Evolutionary conservation across 2,329 filamentous ascomycete genomes (phyloP), one percentile per base, ranked within the genome.

Genomic region (Ceratocystis huliohia): DNA sequence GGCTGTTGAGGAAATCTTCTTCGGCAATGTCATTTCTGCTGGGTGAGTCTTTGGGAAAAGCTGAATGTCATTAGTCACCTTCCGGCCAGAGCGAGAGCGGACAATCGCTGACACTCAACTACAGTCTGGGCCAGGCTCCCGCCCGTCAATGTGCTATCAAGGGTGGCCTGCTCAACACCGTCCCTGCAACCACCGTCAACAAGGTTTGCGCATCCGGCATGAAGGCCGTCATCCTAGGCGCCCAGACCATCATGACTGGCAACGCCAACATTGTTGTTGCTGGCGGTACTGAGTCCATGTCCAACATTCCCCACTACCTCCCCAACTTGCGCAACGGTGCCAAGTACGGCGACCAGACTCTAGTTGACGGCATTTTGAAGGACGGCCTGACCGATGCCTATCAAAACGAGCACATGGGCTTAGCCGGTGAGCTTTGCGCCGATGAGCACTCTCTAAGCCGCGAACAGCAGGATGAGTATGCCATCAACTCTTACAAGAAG

Each of bases 241-340:
- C 93, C 64, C 94, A 97, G 79, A 96, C 93, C 73, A 99, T 99
- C 80, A 91, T 97, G 76, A 96, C 92, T 65, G 93, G 94, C 71
- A 96, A 91, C 75, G 93, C 93, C 70, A 87, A 90, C 72, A 87
- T 96, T 70, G 86, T 99, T 70, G 91, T 99, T 68, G 94, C 92
- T 70, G 94, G 92, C 74, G 94, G 94, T 72, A 86, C 93, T 71
- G 94, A 99, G 81, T 96, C 91, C 81, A 99, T 99, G 94, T 96
- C 92, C 74, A 97, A 97, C 80, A 83, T 88, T 65, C 94, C 94
- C 64, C 92, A 99, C 81, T 99, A 99, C 81, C 88, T 96, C 65
- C 89, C 91, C 70, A 89, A 81, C 76, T 82, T 96, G 72, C 89
- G 94, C 76, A 88, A 78, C 71, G 94, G 94, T 71, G 86, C 88